Percentiles rank a stretch among this genome's conserved stretches.
phyloP scores from a whole-genome alignment of 306 rosid genomes.

The Arachis stenosperma region DNA sequence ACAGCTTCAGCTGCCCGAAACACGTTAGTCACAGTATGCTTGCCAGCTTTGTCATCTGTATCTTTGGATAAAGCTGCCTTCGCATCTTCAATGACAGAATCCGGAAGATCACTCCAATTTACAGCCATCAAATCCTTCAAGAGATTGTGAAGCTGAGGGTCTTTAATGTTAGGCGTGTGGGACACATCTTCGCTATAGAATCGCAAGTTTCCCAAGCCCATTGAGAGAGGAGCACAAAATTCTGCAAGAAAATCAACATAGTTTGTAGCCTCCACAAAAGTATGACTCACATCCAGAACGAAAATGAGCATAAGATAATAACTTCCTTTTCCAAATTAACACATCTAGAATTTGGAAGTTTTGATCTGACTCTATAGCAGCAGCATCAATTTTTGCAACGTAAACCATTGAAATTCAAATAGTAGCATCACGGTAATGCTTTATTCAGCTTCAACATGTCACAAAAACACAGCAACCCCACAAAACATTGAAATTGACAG shows the following conservation, averaged over 20 bases:
- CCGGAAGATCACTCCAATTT: conserved; percentile 68
- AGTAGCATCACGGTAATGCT: not conserved
- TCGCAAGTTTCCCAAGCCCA: conserved; percentile 55
- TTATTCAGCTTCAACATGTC: conserved; percentile 16
- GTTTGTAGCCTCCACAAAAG: not conserved
- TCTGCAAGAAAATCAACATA: conserved; percentile 46
- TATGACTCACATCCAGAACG: not conserved
- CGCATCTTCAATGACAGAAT: conserved; percentile 48
- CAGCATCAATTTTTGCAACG: not conserved
- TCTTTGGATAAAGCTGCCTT: conserved; percentile 65
- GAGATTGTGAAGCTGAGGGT: conserved; percentile 57
- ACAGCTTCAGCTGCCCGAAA: conserved; percentile 79
- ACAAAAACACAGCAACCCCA: conserved; percentile 12
- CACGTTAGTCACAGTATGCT: conserved; percentile 66
- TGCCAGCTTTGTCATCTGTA: conserved; percentile 72
- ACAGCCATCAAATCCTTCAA: conserved; percentile 90
- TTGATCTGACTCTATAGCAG: not conserved
- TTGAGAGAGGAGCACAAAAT: conserved; percentile 55
- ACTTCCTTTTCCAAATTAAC: not conserved
- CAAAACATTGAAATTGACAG: not conserved
- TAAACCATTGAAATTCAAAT: not conserved
- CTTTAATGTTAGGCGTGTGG: conserved; percentile 66
- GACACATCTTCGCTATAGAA: conserved; percentile 61
- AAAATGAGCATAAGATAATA: not conserved
- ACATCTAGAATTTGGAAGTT: conserved; percentile 13